Evolutionary conservation across 2,329 filamentous ascomycete species (phyloP), one percentile per base, ranked within the genome.

Genomic region (Botrytis elliptica): DNA sequence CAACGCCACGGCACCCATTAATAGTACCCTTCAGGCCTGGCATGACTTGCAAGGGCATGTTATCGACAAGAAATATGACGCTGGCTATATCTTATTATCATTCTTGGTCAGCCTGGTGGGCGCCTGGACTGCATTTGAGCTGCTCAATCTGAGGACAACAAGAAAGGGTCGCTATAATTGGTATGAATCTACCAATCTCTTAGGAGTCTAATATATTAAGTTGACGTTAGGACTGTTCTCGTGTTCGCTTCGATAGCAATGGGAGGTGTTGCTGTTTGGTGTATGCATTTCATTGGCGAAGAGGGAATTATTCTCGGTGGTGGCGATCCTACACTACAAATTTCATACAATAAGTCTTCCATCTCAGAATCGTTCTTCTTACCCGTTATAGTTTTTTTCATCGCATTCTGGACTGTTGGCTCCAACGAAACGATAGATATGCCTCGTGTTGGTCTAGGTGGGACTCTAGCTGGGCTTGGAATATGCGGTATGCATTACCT

Each of bases 401-500:
- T 89, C 12, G 92, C 93, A 33, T 95, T 97, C 79, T 86, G 91
- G 74, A 86, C 90, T 49, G 89, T 92, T 63, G 93, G 89, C 9
- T 86, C 87, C 42, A 87, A 87, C 77, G 88, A 88, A 75, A 84
- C 81, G 42, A 85, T 91, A 22, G 87, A 86, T 29, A 88, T 88
- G 82, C 83, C 86, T 82, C 87, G 90, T 63, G 86, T 92, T 18
- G 79, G 86, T 12, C 79, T 88, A 8, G 91, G 92, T 14, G 93
- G 93, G 10, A 79, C 89, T 1, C 85, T 95, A 62, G 91, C 92
- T 2, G 94, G 94, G 22, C 85, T 90, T 8, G 91, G 93, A 36
- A 91, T 96, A 68, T 93, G 92, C 74, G 92, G 91, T 46, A 96
- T 97, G 93, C 93, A 97, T 81, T 97, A 96, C 79, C 85, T 95